Evolutionary conservation across 345 rosid species (phyloP), one percentile per base, ranked within the genome.

Genomic region (Fremontodendron californicum): DNA sequence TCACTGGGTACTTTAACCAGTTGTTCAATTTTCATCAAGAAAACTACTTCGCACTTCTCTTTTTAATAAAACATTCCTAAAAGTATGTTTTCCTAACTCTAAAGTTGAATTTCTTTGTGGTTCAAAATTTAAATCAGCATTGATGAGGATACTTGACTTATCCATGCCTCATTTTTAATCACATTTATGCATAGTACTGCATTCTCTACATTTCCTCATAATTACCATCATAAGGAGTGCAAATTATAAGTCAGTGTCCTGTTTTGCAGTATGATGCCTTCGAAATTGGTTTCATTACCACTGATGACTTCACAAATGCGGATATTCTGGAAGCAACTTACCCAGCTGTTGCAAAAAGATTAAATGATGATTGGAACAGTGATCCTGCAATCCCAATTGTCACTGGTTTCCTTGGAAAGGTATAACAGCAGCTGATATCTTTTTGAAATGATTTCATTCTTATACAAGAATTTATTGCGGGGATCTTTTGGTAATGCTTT

Each of bases 371-470:
- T 82, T 91, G 95, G 95, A 78, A 42, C 71, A 82, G 82, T 76
- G 90, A 91, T 86, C 97, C 90, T 83, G 97, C 98, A 70, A 88
- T 96, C 80, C 98, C 99, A 35, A 63, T 96, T 83, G 97, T 96
- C 68, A 94, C 99, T 9, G 99, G 99, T 65, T 96, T 89, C 86
- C 99, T 96, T 4, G 99, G 99, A 67, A 96, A 91, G 97, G 99
- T 96, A 76, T 55, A 75, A 16, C 6, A 52, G 62, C 62, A 72
- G 67, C 21, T 37, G 31, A 27, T 49, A 60, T 37, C 33, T 60
- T 54, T 73, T 46, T 62, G 73, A 77, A 77, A 70, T 45, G 31
- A 54, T 61, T 76, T 25, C 57, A 54, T 58, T 73, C 21, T 23
- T 39, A 19, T 72, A 48, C 69, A 19, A 52, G 29, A 62, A 25